Base-by-base conservation (phyloP, 1,284 basidiomycete genomes). In the Cutaneotrichosporon cavernicola region DNA sequence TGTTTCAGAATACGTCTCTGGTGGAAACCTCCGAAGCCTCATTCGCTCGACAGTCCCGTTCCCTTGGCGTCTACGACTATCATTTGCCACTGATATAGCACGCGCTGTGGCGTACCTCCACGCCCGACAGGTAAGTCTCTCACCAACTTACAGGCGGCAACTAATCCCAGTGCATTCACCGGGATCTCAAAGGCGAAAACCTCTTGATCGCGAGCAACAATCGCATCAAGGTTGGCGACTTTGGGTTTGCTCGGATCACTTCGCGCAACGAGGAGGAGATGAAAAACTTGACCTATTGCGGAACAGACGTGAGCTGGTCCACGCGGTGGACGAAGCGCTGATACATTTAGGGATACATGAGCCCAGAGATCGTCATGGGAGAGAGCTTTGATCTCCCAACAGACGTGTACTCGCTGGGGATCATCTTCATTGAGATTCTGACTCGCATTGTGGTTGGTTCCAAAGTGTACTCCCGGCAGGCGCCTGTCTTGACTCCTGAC, bases 81-180 rank as follows among this genome's bases (percentile, higher is more conserved):
- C 91, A 22, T 98, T 97, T 80, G 92, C 95, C 31, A 95, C 89
- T 10, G 96, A 99, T 78, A 91, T 97, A 52, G 85, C 93, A 5
- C 87, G 95, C 14, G 94, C 95, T 0, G 85, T 98, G n/a, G 93
- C 95, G 4, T 99, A 98, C 78, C 87, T 99, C 6, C 96, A 98
- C 73, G 94, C 95, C 8, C 86, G 96, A 47, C 91, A 92, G 68
- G 81, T 82, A 47, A 64, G 77, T 63, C 49, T 14, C 11, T 38
- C 56, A 46, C 14, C 30, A 31, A 38, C 10, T 52, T 18, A 36
- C 50, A 38, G 36, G 18, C n/a, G 22, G 9, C n/a, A 10, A 26
- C 57, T 66, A 51, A 64, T 56, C 16, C 6, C 65, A 83, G 75
- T 84, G 83, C 71, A 81, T 86, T 62, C 85, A 86, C 66, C 81